phyloP scores from a whole-genome alignment of 148 eudicot species.

The Rheum nobile region DNA sequence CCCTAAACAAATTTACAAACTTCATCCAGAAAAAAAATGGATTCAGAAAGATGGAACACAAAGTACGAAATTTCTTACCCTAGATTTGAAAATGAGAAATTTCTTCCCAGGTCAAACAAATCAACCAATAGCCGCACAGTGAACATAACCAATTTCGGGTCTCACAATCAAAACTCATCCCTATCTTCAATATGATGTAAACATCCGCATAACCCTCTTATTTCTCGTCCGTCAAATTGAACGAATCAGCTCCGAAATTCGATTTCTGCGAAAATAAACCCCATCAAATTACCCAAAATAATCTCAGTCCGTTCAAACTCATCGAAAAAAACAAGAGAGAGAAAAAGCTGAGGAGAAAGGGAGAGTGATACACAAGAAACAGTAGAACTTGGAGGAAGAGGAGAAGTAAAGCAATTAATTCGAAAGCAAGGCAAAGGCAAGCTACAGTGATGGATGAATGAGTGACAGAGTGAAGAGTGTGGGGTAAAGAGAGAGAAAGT shows the following conservation, averaged over 20 bases:
- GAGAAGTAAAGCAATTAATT: constrained; percentile 4
- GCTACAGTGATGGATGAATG: constrained; percentile 7
- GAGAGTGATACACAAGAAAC: constrained; percentile 1
- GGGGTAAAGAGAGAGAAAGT: neutral
- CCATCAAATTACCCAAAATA: neutral
- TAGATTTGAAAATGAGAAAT: neutral
- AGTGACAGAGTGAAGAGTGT: neutral
- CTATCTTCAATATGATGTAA: neutral
- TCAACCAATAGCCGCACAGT: neutral
- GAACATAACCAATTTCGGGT: neutral
- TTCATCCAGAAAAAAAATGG: neutral
- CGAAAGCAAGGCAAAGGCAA: neutral
- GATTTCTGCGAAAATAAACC: neutral
- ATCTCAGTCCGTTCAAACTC: neutral
- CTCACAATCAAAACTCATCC: neutral
- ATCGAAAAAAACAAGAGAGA: neutral
- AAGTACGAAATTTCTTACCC: neutral
- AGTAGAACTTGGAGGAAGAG: neutral
- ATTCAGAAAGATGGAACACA: neutral
- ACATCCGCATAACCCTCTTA: neutral
- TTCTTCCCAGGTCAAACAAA: neutral
- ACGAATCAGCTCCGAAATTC: neutral
- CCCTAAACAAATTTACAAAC: neutral
- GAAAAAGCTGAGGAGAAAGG: neutral
- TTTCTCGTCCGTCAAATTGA: neutral